phyloP scores from a whole-genome alignment of 768 basidiomycete species.

The Suillus fuscotomentosus region DNA sequence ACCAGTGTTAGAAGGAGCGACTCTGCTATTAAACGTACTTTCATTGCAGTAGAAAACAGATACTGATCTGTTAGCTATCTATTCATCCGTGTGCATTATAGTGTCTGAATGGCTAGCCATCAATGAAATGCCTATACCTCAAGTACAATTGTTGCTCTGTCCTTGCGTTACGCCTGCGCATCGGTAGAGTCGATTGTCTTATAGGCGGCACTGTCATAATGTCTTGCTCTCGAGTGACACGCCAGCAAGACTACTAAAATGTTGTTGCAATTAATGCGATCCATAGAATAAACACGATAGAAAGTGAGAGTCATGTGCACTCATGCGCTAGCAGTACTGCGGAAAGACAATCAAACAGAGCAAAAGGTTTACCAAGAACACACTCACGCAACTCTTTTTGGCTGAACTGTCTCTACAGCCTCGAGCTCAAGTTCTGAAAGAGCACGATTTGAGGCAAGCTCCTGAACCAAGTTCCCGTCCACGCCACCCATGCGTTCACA shows the following conservation, averaged over 20 bases:
- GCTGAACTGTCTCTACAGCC: background rate
- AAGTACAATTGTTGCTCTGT: background rate
- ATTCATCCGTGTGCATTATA: background rate
- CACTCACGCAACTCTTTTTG: slow-evolving; percentile 25
- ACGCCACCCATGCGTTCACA: slow-evolving; percentile 32
- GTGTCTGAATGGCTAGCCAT: background rate
- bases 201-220: background rate
- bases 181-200: background rate
- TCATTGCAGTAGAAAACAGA: background rate
- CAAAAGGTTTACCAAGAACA: background rate
- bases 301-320: background rate
- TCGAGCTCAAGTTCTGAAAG: slow-evolving; percentile 9
- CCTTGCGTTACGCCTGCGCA: background rate
- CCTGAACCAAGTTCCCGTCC: slow-evolving; percentile 16
- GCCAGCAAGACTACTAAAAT: background rate
- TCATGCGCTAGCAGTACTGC: slow-evolving; percentile 1
- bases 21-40: slow-evolving; percentile 11
- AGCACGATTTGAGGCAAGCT: background rate
- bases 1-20: slow-evolving; percentile 10
- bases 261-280: slow-evolving; percentile 1
- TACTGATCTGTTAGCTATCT: background rate
- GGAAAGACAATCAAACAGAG: background rate
- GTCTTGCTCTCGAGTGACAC: background rate
- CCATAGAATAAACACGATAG: background rate
- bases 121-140: background rate